phyloP scores from a whole-genome alignment of 441 rosid genomes.

The Erysimum cheiri region DNA sequence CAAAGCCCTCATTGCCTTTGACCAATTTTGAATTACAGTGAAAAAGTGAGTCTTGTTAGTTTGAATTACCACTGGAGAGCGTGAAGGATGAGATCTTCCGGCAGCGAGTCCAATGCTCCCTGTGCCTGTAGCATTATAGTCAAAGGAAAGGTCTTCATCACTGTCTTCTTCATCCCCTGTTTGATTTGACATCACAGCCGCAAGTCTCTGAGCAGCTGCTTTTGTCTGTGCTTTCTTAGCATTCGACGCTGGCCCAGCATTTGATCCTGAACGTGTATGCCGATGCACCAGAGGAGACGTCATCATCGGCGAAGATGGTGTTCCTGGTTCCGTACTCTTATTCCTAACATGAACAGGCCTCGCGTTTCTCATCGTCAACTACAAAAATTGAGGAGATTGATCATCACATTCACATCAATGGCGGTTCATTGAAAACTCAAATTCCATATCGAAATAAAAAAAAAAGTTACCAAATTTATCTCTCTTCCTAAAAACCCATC shows the following conservation, averaged over 20 bases:
- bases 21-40: constrained; percentile 8
- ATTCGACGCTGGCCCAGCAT: constrained; percentile 42
- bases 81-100: constrained; percentile 59
- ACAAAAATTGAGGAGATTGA: background rate
- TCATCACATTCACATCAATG: constrained; percentile 21
- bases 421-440: background rate
- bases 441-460: background rate
- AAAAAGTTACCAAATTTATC: constrained; percentile 14
- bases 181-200: constrained; percentile 86
- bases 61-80: constrained; percentile 64
- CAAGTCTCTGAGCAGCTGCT: constrained; percentile 93
- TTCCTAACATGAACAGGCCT: constrained; percentile 55
- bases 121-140: constrained; percentile 42
- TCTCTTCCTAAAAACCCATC: constrained; percentile 15
- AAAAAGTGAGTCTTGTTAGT: constrained; percentile 3
- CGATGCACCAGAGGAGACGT: constrained; percentile 52
- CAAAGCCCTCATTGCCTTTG: background rate
- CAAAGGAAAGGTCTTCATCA: constrained; percentile 64
- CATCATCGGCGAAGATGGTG: constrained; percentile 56
- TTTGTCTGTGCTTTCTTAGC: constrained; percentile 79
- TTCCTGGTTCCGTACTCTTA: constrained; percentile 49
- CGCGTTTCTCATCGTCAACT: constrained; percentile 59
- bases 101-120: constrained; percentile 76
- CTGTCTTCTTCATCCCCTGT: constrained; percentile 60
- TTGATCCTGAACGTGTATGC: constrained; percentile 73